These are phyloP conservation scores for Primulina eburnea DNA, from an alignment of 257 asterid genomes.

Conservation along the genomic window DNA sequence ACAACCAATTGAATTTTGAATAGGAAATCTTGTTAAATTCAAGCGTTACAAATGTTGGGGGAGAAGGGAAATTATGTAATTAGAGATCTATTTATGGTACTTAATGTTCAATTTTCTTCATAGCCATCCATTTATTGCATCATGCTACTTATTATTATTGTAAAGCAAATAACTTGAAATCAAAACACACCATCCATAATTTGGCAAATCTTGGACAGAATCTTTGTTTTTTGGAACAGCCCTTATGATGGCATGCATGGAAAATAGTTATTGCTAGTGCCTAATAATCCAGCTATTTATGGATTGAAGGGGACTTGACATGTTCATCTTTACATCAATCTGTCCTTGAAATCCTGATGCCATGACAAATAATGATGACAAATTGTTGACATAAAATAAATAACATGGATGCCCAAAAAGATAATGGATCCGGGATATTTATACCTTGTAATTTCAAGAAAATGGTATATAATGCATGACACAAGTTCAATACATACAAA, in stretches of 20 bases:
- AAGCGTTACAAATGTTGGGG: not conserved
- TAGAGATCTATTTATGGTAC: constrained; percentile 2
- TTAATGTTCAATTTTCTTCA: not conserved
- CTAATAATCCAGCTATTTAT: constrained; percentile 23
- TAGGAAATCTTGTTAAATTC: constrained; percentile 23
- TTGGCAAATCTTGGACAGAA: not conserved
- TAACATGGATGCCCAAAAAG: too few species aligned
- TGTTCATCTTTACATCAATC: constrained; percentile 10
- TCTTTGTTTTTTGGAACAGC: not conserved
- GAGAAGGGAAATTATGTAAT: not conserved
- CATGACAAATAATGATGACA: constrained; percentile 3
- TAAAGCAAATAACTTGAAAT: too few species aligned
- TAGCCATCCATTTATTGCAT: not conserved
- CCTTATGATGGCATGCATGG: not conserved
- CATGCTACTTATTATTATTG: too few species aligned
- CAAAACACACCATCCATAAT: not conserved
- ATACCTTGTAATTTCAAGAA: not conserved
- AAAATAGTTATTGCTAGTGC: constrained; percentile 10
- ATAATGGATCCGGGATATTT: too few species aligned
- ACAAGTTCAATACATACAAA: too few species aligned
- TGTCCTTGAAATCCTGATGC: constrained; percentile 1
- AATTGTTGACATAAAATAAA: not conserved
- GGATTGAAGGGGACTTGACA: constrained; percentile 28
- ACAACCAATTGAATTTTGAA: constrained; percentile 21
- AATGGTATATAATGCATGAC: too few species aligned